Base-by-base conservation (phyloP, 208 protist species). In the Wallacemonas sp. region DNA sequence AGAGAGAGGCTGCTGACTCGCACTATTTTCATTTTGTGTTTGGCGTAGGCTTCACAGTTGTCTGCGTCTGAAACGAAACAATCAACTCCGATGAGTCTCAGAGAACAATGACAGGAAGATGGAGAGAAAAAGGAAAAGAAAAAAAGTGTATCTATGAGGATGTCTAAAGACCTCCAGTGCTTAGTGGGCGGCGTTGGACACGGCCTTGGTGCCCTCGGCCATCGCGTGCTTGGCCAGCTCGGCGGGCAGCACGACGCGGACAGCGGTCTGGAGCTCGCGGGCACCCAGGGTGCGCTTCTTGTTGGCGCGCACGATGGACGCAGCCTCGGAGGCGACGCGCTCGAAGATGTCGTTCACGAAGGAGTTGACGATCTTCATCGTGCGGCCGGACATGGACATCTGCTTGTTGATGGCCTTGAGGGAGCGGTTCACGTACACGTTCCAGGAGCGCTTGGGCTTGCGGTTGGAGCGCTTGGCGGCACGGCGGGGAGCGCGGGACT, bases 171-270 rank as follows among this genome's bases (percentile, higher is more conserved):
- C 5, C 5, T 3, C 3, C n/a, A 56, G 5, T 6, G n/a, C 12
- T 65, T 69, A 85, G 44, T 72, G 79, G 27, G 67, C 70, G 32
- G 74, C 62, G 72, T 96, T 98, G 76, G 92, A 97, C 41, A 99
- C 96, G 36, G 98, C 98, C 85, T 99, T 99, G 62, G 97, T 98
- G 74, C 97, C 98, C 88, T 99, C 98, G 44, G 96, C 97, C 72
- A 99, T 98, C 61, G 98, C 98, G 81, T 99, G 98, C 88, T 99
- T 99, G 69, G 98, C 96, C 8, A 99, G 88, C 88, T 99, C 98
- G 60, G 97, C 96, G 44, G 98, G 95, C 33, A 99, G 93, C 70
- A 99, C 84, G 33, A 99, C 83, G 64, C 98, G 93, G 60, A 99
- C 98, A 33, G 98, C 97, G 57, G 97, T 98, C 85, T 98, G 95